Percentiles rank a stretch among this genome's conserved stretches.
Evolutionary conservation across 768 basidiomycete genomes (phyloP).

Genomic region (Suillus bovinus): DNA sequence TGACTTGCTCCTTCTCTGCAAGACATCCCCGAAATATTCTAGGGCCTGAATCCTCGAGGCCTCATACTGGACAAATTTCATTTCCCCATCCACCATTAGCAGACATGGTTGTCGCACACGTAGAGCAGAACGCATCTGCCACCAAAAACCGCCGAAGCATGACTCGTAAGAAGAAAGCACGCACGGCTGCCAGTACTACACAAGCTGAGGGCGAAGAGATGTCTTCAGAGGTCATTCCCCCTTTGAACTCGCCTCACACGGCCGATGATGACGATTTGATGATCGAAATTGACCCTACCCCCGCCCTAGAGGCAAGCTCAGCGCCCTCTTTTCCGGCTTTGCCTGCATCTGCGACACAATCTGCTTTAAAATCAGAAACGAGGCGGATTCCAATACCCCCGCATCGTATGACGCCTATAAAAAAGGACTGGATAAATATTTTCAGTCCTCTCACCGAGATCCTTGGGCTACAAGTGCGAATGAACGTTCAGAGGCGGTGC

Average conservation of each 20-base stretch:
- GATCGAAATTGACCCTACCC: conserved; percentile 53
- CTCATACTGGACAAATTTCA: background rate
- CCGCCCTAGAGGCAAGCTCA: conserved; percentile 44
- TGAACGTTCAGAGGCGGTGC: conserved; percentile 88
- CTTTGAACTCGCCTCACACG: conserved; percentile 3
- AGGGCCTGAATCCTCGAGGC: background rate
- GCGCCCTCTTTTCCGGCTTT: conserved; percentile 74
- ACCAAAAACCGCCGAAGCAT: conserved; percentile 46
- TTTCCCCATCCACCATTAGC: conserved; percentile 10
- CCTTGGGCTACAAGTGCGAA: conserved; percentile 91
- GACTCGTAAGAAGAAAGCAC: conserved; percentile 37
- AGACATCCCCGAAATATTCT: background rate
- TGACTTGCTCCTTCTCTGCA: conserved; percentile 11
- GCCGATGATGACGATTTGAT: conserved; percentile 62
- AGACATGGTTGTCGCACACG: conserved; percentile 44
- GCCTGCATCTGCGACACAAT: conserved; percentile 54
- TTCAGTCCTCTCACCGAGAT: conserved; percentile 96
- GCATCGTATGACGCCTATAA: conserved; percentile 95
- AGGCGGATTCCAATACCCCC: conserved; percentile 90
- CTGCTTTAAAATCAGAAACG: conserved; percentile 76
- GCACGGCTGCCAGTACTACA: conserved; percentile 15
- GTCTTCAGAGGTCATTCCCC: conserved; percentile 20
- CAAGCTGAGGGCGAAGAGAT: conserved; percentile 29
- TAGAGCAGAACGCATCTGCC: conserved; percentile 30
- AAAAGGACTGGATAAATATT: conserved; percentile 94